phyloP scores from a whole-genome alignment of 148 eudicot genomes.

The Heliamphora exappendiculata region DNA sequence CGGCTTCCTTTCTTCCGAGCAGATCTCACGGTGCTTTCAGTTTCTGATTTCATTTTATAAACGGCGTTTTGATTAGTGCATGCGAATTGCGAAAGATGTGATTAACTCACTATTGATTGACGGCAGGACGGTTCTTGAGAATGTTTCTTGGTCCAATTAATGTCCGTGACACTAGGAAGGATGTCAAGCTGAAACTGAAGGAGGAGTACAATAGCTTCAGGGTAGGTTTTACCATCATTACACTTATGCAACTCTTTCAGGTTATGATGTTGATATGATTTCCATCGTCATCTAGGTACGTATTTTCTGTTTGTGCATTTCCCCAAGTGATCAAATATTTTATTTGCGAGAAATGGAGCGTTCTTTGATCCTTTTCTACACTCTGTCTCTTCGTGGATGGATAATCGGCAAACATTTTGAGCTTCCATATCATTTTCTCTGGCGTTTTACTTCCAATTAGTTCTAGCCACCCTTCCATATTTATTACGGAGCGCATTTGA shows the following conservation, averaged over 20 bases:
- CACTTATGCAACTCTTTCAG: neutral
- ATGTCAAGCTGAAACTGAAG: slow-evolving; percentile 87
- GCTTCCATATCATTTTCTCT: neutral
- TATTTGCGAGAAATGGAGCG: neutral
- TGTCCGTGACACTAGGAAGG: slow-evolving; percentile 80
- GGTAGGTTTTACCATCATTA: slow-evolving; percentile 34
- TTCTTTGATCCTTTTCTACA: too few species aligned
- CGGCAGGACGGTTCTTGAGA: slow-evolving; percentile 62
- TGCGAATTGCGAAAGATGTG: neutral
- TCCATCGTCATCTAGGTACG: neutral
- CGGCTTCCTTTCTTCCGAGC: slow-evolving; percentile 80
- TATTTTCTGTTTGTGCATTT: neutral
- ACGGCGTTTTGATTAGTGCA: neutral
- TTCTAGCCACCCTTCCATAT: neutral
- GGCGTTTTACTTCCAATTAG: neutral
- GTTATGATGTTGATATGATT: neutral
- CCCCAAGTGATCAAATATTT: neutral
- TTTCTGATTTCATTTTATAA: neutral
- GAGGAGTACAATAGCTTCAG: slow-evolving; percentile 87
- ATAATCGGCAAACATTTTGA: neutral
- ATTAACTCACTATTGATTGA: slow-evolving; percentile 8
- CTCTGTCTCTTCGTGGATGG: too few species aligned
- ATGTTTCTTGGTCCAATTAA: slow-evolving; percentile 90
- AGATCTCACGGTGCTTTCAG: slow-evolving; percentile 52
- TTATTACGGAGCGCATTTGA: neutral